Conservation (phyloP, 1,139 yeast species). For the Debaryomycetaceae sp. region DNA sequence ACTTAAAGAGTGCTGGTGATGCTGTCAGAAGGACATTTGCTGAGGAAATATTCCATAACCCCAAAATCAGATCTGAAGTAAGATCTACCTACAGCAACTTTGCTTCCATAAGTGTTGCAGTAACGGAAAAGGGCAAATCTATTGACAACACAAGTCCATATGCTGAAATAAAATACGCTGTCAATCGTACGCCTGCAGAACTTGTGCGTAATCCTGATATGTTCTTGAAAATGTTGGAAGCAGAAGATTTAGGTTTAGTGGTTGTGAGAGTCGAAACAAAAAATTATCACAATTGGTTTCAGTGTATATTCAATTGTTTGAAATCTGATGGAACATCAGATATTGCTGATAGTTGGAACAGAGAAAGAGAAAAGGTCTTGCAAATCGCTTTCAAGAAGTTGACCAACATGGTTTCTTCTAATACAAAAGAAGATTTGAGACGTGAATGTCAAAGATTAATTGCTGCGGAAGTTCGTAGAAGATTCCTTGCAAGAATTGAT, state of each 20-base stretch:
- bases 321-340: slow-evolving; percentile 85
- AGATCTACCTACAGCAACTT: slow-evolving; percentile 66
- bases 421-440: slow-evolving; percentile 80
- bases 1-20: slow-evolving; percentile 61
- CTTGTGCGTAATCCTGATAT: slow-evolving; percentile 74
- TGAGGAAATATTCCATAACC: slow-evolving; percentile 78
- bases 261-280: slow-evolving; percentile 46
- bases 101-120: slow-evolving; percentile 68
- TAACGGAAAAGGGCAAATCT: slow-evolving; percentile 85
- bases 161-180: slow-evolving; percentile 88
- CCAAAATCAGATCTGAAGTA: slow-evolving; percentile 72
- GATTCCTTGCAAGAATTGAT: slow-evolving; percentile 69
- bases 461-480: slow-evolving; percentile 65
- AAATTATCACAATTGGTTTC: slow-evolving; percentile 43
- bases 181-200: slow-evolving; percentile 72
- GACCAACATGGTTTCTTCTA: slow-evolving; percentile 64
- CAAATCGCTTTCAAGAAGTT: slow-evolving; percentile 66
- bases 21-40: slow-evolving; percentile 76
- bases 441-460: slow-evolving; percentile 73
- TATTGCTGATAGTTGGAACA: slow-evolving; percentile 78
- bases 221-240: slow-evolving; percentile 85
- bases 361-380: slow-evolving; percentile 65
- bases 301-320: slow-evolving; percentile 53
- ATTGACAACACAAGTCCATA: slow-evolving; percentile 81
- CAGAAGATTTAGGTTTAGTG: slow-evolving; percentile 65